phyloP scores from a whole-genome alignment of 305 asterid species.

The Solanum hybrid region DNA sequence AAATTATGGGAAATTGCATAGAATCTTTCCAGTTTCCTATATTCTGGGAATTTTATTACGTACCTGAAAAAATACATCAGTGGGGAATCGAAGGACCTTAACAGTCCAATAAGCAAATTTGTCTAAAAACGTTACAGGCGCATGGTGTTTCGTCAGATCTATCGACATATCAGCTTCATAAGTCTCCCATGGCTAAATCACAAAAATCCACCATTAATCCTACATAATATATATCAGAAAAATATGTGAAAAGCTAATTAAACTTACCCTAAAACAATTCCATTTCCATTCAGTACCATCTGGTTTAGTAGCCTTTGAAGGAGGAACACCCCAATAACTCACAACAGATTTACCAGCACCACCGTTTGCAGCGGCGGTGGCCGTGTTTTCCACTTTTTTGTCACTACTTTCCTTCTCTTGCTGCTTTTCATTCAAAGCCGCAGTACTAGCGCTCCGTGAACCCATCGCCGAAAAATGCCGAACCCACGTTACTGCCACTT shows the following conservation, averaged over 20 bases:
- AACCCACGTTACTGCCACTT: slow-evolving; percentile 20
- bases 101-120: slow-evolving; percentile 65
- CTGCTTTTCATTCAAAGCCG: slow-evolving; percentile 41
- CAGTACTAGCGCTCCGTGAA: slow-evolving; percentile 38
- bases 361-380: slow-evolving; percentile 15
- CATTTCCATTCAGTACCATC: slow-evolving; percentile 75
- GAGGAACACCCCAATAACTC: slow-evolving; percentile 69
- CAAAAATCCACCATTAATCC: not conserved
- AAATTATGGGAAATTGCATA: not conserved
- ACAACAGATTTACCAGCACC: slow-evolving; percentile 19
- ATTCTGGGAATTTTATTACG: not conserved
- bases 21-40: not conserved
- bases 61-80: slow-evolving; percentile 47
- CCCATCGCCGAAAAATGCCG: slow-evolving; percentile 23
- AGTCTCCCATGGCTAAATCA: slow-evolving; percentile 68
- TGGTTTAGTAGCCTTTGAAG: slow-evolving; percentile 40
- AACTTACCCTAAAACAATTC: slow-evolving; percentile 56
- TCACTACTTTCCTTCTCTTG: slow-evolving; percentile 16
- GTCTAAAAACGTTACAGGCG: slow-evolving; percentile 56
- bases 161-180: slow-evolving; percentile 52
- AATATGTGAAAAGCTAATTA: not conserved
- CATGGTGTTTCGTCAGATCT: slow-evolving; percentile 60
- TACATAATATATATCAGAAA: not conserved
- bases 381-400: slow-evolving; percentile 19
- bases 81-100: slow-evolving; percentile 51